Evolutionary conservation across 1,139 yeast species (phyloP), one percentile per base, ranked within the genome.

Genomic region (Taphrina deformans): DNA sequence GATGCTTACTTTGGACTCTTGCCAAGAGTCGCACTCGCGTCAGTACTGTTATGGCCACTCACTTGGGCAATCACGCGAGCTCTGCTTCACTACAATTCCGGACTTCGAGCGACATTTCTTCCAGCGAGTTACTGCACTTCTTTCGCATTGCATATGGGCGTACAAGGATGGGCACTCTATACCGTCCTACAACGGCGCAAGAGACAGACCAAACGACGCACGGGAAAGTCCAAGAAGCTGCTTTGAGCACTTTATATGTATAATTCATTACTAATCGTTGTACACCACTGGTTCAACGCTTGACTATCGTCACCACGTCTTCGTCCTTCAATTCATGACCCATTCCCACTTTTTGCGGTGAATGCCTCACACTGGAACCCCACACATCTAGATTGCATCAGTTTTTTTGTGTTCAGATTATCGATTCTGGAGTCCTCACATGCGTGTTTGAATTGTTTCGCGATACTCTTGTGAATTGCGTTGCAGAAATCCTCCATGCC

Each of bases 401-500:
- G 35, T 18, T 24, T 16, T 35, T 55, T 12, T 21, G 38, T n/a
- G n/a, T n/a, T n/a, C 38, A 23, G 62, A 56, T 45, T 33, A 27
- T 58, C 27, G 12, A 33, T 61, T 29, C 26, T 29, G 27, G 45
- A 48, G 45, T n/a, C 21, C 61, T 27, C 63, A 66, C 70, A 66
- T 65, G 31, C 81, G 92, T 85, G 88, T 77, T 89, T 88, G 77
- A 95, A 95, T 73, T 95, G 96, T 63, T 88, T 96, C 41, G 92
- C 96, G 75, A 93, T 81, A 53, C 93, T 86, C 78, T 92, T 93
- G 80, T 93, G 99, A 71, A 93, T 95, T 70, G 93, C 89, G 77
- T 91, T 90, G 84, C 99, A 95, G 76, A 93, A 93, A 76, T 93
- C 98, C 76, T 89, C 97, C 58, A 93, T 96, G 0, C 96, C 79